phyloP scores from a whole-genome alignment of 352 stramenopile species.

The Phytopythium litorale region DNA sequence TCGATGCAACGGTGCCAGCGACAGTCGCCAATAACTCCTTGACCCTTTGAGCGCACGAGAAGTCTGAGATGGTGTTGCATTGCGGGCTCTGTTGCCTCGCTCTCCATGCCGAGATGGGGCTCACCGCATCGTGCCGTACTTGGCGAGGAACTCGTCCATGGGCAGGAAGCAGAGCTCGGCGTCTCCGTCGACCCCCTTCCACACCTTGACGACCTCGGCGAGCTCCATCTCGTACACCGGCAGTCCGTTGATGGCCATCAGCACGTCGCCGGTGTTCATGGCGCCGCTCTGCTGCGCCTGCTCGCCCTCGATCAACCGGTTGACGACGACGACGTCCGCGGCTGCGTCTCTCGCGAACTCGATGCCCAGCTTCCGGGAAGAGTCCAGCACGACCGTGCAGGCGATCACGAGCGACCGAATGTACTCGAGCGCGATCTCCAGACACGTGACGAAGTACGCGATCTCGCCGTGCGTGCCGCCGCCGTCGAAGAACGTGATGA shows the following conservation, averaged over 20 bases:
- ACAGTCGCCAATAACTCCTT: too few species aligned
- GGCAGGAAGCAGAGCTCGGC: conserved; percentile 78
- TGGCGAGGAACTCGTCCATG: conserved; percentile 67
- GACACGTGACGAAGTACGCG: conserved; percentile 84
- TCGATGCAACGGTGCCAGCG: too few species aligned
- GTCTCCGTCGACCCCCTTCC: conserved; percentile 61
- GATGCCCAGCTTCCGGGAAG: conserved; percentile 64
- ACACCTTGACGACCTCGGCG: conserved; percentile 68
- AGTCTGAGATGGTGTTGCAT: too few species aligned
- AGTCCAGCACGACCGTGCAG: conserved; percentile 76
- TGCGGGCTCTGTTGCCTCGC: too few species aligned
- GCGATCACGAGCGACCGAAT: conserved; percentile 78
- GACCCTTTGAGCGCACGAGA: too few species aligned
- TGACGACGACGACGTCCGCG: conserved; percentile 55
- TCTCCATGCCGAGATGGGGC: too few species aligned
- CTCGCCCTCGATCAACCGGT: conserved; percentile 43
- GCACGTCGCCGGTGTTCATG: conserved; percentile 61
- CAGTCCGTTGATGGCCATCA: conserved; percentile 78
- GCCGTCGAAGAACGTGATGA: conserved; percentile 77
- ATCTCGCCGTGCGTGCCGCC: conserved; percentile 69
- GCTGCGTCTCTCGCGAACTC: conserved; percentile 59
- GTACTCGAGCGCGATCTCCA: conserved; percentile 88
- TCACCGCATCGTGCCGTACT: conserved; percentile 33
- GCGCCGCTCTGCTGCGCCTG: conserved; percentile 62
- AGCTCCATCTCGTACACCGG: conserved; percentile 81